Percentiles rank a stretch among this genome's conserved stretches.
Conservation (phyloP, 768 basidiomycete genomes). For the Boletus pseudopeckii region DNA sequence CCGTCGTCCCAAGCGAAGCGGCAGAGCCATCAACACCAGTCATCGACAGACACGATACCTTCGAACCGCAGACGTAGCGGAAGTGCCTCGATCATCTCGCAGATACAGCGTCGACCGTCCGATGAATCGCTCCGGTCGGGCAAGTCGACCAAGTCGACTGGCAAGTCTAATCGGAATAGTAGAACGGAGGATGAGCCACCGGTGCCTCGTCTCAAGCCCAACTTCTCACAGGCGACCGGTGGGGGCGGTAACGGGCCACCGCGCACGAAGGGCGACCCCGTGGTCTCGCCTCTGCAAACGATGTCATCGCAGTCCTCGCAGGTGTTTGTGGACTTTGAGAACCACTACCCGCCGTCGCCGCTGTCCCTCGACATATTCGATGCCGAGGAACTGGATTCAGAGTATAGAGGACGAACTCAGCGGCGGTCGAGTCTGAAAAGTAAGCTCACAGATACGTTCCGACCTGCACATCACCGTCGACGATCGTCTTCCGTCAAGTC, state of each 20-base stretch:
- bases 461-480: conserved; percentile 31
- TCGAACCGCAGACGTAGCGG: conserved; percentile 27
- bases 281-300: conserved; percentile 24
- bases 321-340: conserved; percentile 25
- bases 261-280: conserved; percentile 53
- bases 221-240: conserved; percentile 20
- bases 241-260: conserved; percentile 18
- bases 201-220: conserved; percentile 30
- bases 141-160: conserved; percentile 34
- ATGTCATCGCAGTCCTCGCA: conserved; percentile 27
- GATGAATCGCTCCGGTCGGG: conserved; percentile 41
- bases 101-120: conserved; percentile 31
- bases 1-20: conserved; percentile 20
- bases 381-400: conserved; percentile 23
- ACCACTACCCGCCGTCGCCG: conserved; percentile 27
- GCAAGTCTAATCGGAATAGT: conserved; percentile 30
- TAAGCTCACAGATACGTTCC: conserved; percentile 32
- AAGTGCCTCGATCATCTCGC: conserved; percentile 20
- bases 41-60: conserved; percentile 24
- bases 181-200: conserved; percentile 28
- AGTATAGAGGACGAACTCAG: conserved; percentile 25
- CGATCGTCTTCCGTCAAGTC: conserved; percentile 34
- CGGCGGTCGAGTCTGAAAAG: conserved; percentile 33
- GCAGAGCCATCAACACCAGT: conserved; percentile 28
- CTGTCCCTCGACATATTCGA: conserved; percentile 23